Base-by-base conservation (phyloP, 1,284 basidiomycete species). In the Leccinum cinnamomeum region DNA sequence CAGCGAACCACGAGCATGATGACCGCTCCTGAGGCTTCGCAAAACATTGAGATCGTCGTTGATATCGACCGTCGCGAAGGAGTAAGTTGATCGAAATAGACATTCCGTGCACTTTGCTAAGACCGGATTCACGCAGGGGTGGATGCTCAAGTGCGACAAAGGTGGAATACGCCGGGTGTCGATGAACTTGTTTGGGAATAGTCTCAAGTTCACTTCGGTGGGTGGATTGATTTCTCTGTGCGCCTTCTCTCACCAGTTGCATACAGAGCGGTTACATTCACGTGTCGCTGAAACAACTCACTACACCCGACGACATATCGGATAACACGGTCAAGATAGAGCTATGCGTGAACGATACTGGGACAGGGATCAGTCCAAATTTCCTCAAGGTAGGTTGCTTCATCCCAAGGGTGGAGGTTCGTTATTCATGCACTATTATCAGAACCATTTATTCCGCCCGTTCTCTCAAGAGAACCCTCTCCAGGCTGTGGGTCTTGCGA, bases 121-220 rank as follows among this genome's bases (percentile, higher is more conserved):
- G 46, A 39, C 10, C 11, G 20, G 25, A 44, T 37, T 56, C 54
- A 12, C 56, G 8, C 67, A 93, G 88, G 94, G 94, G 11, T 98
- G 96, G 96, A 80, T 82, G 16, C 81, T 97, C 39, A 88, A 88
- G 66, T 96, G 93, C 75, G 96, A 98, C 76, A 94, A 91, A 68
- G 95, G 93, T 46, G 96, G 96, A 20, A 89, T 98, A 63, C 86
- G 96, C 30, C 86, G 96, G 46, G 88, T 98, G 12, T 75, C 98
- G 66, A 97, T 98, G 94, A 98, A 98, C 74, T 77, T 98, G 44
- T 94, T 98, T 68, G 94, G 94, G 37, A 98, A 98, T 75, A 95
- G 94, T 70, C 80, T 97, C 67, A 97, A 97, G 77, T 97, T 97
- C 73, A 96, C 94, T 48, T 82, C 85, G 59, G 91, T 91, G 70